Conservation (phyloP, 2,329 filamentous ascomycete genomes). For the Pestalotiopsis sp. region DNA sequence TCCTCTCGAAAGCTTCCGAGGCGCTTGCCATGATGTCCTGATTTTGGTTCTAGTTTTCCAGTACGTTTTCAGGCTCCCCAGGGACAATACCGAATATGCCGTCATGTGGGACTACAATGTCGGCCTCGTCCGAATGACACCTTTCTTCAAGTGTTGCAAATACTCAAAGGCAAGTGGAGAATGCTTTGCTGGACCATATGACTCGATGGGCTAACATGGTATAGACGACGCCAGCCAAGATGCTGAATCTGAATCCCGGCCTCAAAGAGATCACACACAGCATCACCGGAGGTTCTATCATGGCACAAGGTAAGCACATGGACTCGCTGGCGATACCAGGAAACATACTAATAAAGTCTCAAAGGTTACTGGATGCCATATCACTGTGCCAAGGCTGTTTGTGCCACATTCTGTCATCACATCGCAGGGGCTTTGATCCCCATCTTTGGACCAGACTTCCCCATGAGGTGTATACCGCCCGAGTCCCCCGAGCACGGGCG, state of each 20-base stretch:
- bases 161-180: constrained; percentile 74
- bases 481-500: constrained; percentile 65
- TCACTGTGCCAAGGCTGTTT: constrained; percentile 81
- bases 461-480: constrained; percentile 67
- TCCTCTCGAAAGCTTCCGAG: background rate
- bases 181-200: background rate
- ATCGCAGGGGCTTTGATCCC: constrained; percentile 88
- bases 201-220: constrained; percentile 12
- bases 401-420: constrained; percentile 83
- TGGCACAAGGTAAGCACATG: constrained; percentile 69
- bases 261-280: constrained; percentile 89
- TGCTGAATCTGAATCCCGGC: constrained; percentile 76
- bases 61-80: constrained; percentile 77
- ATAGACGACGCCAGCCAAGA: constrained; percentile 86
- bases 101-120: constrained; percentile 98
- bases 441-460: constrained; percentile 84
- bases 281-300: constrained; percentile 89
- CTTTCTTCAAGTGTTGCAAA: constrained; percentile 89
- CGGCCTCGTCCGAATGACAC: constrained; percentile 89
- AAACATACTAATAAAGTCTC: background rate
- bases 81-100: constrained; percentile 66
- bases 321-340: constrained; percentile 8
- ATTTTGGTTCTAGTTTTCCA: constrained; percentile 66
- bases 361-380: constrained; percentile 97
- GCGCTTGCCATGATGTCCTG: constrained; percentile 15